Conservation (phyloP, 1,284 basidiomycete species). For the Cronartium quercuum region DNA sequence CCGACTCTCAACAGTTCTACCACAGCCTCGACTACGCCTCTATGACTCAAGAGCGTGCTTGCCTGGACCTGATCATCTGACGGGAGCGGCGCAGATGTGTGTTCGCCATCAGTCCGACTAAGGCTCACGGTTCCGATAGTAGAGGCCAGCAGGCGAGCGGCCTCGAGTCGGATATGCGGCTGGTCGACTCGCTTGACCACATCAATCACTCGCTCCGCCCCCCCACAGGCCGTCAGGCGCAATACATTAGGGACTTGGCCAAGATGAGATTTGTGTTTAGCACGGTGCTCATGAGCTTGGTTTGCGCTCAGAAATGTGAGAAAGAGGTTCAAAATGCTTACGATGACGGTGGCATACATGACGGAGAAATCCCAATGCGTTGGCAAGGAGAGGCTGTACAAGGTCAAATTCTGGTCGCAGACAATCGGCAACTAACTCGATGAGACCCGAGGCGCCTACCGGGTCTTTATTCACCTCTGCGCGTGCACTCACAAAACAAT, state of each 20-base stretch:
- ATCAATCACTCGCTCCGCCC: constrained; percentile 5
- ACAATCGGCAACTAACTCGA: constrained; percentile 18
- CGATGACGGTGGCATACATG: constrained; percentile 24
- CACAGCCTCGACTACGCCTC: constrained; percentile 5
- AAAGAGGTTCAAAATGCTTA: neutral
- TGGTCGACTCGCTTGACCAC: constrained; percentile 7
- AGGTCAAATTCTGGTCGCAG: constrained; percentile 22
- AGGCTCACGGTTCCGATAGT: constrained; percentile 15
- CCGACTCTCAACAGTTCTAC: constrained; percentile 10
- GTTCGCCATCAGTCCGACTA: neutral
- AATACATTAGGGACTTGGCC: neutral
- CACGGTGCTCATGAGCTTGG: neutral
- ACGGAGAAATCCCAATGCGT: constrained; percentile 22
- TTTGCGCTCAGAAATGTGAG: neutral
- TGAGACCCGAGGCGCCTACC: constrained; percentile 5
- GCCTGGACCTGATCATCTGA: neutral
- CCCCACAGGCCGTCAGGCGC: neutral
- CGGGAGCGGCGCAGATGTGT: neutral
- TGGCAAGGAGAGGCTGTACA: constrained; percentile 18
- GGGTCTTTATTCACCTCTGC: constrained; percentile 10
- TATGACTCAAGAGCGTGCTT: neutral
- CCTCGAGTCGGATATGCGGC: constrained; percentile 14
- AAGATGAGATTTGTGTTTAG: neutral
- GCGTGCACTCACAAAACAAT: neutral
- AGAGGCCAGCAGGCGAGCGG: constrained; percentile 5